Evolutionary conservation across 139 green algal genomes (phyloP).

Genomic region (Coelastrella sp.): DNA sequence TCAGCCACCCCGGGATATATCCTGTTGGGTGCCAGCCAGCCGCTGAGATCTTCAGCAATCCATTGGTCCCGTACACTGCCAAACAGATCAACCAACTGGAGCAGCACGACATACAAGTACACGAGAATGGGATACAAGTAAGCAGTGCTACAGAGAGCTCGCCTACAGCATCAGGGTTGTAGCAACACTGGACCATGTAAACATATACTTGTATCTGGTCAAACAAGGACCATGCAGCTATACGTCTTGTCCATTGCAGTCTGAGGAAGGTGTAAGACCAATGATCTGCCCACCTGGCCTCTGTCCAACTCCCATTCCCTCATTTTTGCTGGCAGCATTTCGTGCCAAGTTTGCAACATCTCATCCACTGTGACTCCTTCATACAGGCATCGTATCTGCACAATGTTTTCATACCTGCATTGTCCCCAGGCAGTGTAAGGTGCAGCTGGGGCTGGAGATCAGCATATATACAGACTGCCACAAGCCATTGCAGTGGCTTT

Average conservation of each 20-base stretch:
- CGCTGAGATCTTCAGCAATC: constrained; percentile 89
- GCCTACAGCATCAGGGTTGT: too few species aligned
- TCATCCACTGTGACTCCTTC: constrained; percentile 81
- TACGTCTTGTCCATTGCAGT: too few species aligned
- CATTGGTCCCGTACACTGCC: constrained; percentile 92
- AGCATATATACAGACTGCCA: not conserved
- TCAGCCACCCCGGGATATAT: constrained; percentile 91
- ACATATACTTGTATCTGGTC: too few species aligned
- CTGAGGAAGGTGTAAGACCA: too few species aligned
- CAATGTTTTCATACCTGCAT: constrained; percentile 95
- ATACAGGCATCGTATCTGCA: constrained; percentile 91
- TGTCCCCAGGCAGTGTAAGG: not conserved
- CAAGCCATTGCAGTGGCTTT: not conserved
- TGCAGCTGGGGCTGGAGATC: not conserved
- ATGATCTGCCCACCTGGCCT: constrained; percentile 56
- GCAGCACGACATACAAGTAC: not conserved
- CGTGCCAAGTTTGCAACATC: constrained; percentile 85
- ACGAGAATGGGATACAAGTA: too few species aligned
- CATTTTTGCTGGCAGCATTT: constrained; percentile 82
- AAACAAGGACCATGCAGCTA: too few species aligned
- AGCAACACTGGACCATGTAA: too few species aligned
- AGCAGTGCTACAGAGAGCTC: too few species aligned
- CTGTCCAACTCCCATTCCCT: constrained; percentile 80
- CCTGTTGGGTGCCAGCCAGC: constrained; percentile 94
- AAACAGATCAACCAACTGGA: constrained; percentile 92